Evolutionary conservation across 2,329 filamentous ascomycete species (phyloP).

Genomic region (Aspergillus pseudoviridinutans): DNA sequence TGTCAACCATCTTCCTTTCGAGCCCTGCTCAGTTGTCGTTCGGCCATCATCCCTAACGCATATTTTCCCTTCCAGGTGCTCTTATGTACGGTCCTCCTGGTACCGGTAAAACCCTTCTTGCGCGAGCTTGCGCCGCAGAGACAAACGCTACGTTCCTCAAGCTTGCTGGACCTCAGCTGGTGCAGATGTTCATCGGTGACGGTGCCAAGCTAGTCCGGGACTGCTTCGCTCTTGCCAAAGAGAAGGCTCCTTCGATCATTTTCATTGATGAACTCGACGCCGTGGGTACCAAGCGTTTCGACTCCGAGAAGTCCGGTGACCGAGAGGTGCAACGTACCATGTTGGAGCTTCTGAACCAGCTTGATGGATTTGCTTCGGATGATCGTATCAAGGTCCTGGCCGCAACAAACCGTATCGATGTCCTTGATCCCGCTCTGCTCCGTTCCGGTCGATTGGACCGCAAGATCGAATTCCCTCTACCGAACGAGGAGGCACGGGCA

Average conservation of each 20-base stretch:
- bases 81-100: slow-evolving; percentile 81
- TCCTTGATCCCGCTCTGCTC: slow-evolving; percentile 84
- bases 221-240: slow-evolving; percentile 95
- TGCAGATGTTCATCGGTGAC: slow-evolving; percentile 99
- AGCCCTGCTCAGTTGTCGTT: neutral
- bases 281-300: slow-evolving; percentile 98
- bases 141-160: slow-evolving; percentile 99
- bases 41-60: slow-evolving; percentile 7
- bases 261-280: slow-evolving; percentile 99
- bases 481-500: slow-evolving; percentile 94
- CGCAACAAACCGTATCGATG: slow-evolving; percentile 90
- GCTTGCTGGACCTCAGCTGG: slow-evolving; percentile 92
- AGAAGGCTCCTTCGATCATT: slow-evolving; percentile 98
- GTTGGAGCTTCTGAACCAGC: slow-evolving; percentile 96
- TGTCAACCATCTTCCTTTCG: slow-evolving; percentile 15
- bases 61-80: slow-evolving; percentile 59
- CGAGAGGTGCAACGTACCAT: slow-evolving; percentile 97
- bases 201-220: slow-evolving; percentile 96
- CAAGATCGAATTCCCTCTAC: slow-evolving; percentile 97
- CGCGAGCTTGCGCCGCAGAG: slow-evolving; percentile 93
- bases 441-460: slow-evolving; percentile 89
- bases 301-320: slow-evolving; percentile 96
- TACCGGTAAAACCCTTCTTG: slow-evolving; percentile 58
- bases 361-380: slow-evolving; percentile 95
- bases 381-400: slow-evolving; percentile 95